Evolutionary conservation across 2,329 filamentous ascomycete species (phyloP), one percentile per base, ranked within the genome.

Genomic region (Aureobasidium subglaciale): DNA sequence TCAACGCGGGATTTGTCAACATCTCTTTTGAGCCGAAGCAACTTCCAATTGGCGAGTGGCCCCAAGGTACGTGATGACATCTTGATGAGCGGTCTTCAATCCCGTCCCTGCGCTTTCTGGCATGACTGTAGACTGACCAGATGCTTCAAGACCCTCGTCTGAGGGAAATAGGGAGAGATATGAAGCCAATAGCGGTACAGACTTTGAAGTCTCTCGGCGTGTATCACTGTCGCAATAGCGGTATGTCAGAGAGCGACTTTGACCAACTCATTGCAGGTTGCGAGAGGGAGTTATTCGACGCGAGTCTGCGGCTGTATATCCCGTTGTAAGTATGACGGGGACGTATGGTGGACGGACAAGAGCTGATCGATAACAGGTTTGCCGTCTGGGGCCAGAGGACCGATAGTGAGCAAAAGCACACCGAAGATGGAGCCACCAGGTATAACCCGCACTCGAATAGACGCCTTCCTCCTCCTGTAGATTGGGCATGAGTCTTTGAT

Each of bases 41-140:
- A 11, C 29, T 60, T 20, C 59, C 59, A 1, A 50, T 60, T n/a
- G 59, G 59, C 5, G 43, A 41, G 6, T 60, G 59, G 59, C 43
- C 34, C 16, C 9, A 20, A 40, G 56, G 55, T 58, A 53, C 11
- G 58, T 56, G 25, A 37, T 18, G 40, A 16, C 1, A 2, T 40
- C 22, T 5, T 8, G 7, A 7, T 20, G 16, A 5, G 18, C 16
- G 16, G n/a, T 27, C 42, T 38, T 11, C 40, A 5, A 5, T 9
- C 16, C 18, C 27, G 5, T 48, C n/a, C 34, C 4, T n/a, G 20
- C 22, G 20, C 10, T 32, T n/a, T n/a, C n/a, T n/a, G n/a, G n/a
- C n/a, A n/a, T n/a, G n/a, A n/a, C n/a, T n/a, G n/a, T n/a, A n/a
- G n/a, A n/a, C n/a, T n/a, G n/a, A n/a, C n/a, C n/a, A n/a, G n/a